Base-by-base conservation (phyloP, 306 rosid genomes). In the Gynostemma pentaphyllum region DNA sequence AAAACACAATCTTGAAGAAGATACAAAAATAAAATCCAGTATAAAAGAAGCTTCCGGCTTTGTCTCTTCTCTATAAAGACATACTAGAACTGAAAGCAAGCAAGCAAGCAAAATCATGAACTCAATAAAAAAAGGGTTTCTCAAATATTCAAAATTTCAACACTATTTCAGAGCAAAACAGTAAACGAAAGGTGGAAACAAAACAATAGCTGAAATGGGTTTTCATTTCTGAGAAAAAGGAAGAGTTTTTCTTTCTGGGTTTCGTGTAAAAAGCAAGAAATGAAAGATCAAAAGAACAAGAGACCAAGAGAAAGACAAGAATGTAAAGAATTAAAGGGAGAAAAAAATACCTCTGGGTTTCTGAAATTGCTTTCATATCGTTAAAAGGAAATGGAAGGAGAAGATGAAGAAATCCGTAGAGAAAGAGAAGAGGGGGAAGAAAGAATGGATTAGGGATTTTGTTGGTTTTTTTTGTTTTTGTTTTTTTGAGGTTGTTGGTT, bases 281-380 rank as follows among this genome's bases (percentile, higher is more conserved):
- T 44, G 36, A 21, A 2, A 22, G 39, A 60, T 39, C 21, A 13
- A 37, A 59, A 12, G 9, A 57, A 59, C 6, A 57, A 11, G 29
- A 21, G 36, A 51, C 4, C 23, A n/a, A n/a, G n/a, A n/a, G n/a
- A n/a, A n/a, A n/a, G 37, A 9, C 3, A 14, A 39, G 44, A 39
- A 39, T 7, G 13, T 8, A 10, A 39, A 14, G 0, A 36, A 6
- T 36, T 7, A 32, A 22, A 13, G n/a, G n/a, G 18, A n/a, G n/a
- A n/a, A 59, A 59, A 13, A 12, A 39, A 39, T 60, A 60, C 65
- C 65, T 60, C 7, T 60, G 48, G 22, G 65, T 13, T 36, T 60
- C 65, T 22, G 65, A 8, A 14, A 6, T 22, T 60, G 65, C 32
- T 60, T 60, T 60, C 48, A 60, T 60, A 47, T 18, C 68, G 68